Evolutionary conservation across 2,329 filamentous ascomycete species (phyloP).

Genomic region (Hypoxylon sp.): DNA sequence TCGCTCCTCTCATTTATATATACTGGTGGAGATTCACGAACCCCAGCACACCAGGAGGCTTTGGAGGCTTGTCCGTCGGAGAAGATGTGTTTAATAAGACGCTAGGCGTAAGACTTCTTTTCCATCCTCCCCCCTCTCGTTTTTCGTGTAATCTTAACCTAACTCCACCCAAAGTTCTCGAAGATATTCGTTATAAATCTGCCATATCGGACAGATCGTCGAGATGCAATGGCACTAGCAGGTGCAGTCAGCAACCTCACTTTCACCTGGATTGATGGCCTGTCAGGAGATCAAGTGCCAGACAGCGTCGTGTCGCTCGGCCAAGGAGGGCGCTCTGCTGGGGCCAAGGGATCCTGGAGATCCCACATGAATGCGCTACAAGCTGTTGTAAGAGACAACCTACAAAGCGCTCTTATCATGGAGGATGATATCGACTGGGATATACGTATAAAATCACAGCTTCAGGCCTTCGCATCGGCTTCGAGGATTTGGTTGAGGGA

Average conservation of each 20-base stretch:
- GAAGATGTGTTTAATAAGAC: conserved; percentile 44
- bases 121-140: not conserved
- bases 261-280: conserved; percentile 64
- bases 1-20: conserved; percentile 41
- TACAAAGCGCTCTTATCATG: conserved; percentile 66
- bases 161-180: conserved; percentile 60
- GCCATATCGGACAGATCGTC: conserved; percentile 65
- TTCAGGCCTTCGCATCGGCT: conserved; percentile 59
- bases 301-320: conserved; percentile 52
- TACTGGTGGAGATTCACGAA: conserved; percentile 33
- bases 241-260: conserved; percentile 62
- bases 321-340: conserved; percentile 50
- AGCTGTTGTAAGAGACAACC: conserved; percentile 61
- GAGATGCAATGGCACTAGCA: conserved; percentile 65
- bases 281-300: conserved; percentile 57
- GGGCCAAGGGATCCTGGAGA: conserved; percentile 58
- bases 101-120: conserved; percentile 41
- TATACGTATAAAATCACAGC: conserved; percentile 64
- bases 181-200: conserved; percentile 68
- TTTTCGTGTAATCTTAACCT: not conserved
- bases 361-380: conserved; percentile 58
- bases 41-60: not conserved
- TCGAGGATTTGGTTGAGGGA: conserved; percentile 50
- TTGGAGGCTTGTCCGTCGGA: not conserved
- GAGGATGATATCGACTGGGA: conserved; percentile 74